Base-by-base conservation (phyloP, 805 yeast genomes). In the Phaffomyces opuntiae region DNA sequence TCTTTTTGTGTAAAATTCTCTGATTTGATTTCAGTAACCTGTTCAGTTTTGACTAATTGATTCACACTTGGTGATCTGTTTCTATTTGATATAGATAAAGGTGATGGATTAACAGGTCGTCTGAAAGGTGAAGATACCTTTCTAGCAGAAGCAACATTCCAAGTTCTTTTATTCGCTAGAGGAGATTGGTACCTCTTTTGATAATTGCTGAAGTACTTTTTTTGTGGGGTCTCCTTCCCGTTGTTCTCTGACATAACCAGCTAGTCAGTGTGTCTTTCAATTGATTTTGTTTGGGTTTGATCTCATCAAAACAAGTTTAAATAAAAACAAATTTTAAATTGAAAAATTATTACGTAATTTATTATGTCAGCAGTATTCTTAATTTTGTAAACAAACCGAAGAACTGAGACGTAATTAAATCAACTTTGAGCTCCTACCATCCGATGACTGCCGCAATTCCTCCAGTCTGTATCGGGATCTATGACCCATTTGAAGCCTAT, bases 401-500 rank as follows among this genome's bases (percentile, higher is more conserved):
- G 31, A 29, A 29, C 13, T 13, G 31, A 29, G 13, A 29, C 31
- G 13, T 9, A 29, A 13, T 27, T 29, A 13, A 29, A 33, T 16
- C 4, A n/a, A 9, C 17, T 33, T 16, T 14, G 9, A n/a, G 7
- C 3, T 17, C 19, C 7, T 2, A 35, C 16, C 16, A 5, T 29
- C 13, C 38, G 24, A 36, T 34, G 43, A n/a, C 14, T 4, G 36
- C 16, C 14, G 9, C 25, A 16, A 19, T 19, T 35, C 50, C 52
- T 12, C 45, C 53, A 12, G 27, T 53, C 2, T 44, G 49, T 29
- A 57, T 83, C 16, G 85, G 87, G 5, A 85, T 76, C 60, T 84
- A 81, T 57, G 95, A 87, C 52, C 96, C 96, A 1, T 83, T 82
- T 56, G 72, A 75, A 26, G 73, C 81, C 1, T 78, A 70, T 53